Percentiles rank a stretch among this genome's conserved stretches.
Conservation (phyloP, 176 grass and related monocot genomes). For the Musa troglodytarum region DNA sequence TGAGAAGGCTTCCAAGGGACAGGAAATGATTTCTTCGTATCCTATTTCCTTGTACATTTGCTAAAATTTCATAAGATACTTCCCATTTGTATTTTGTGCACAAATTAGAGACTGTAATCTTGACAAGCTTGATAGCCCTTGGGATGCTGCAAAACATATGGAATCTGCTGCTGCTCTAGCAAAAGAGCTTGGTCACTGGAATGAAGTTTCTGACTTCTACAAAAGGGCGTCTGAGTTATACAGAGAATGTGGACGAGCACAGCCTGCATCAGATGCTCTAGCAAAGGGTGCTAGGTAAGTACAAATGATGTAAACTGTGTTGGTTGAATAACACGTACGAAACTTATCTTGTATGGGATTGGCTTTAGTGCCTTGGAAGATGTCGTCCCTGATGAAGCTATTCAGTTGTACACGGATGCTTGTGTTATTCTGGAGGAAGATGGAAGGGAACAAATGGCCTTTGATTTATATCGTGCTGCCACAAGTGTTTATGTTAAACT, state of each 20-base stretch:
- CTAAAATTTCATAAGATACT: constrained; percentile 2
- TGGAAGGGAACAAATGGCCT: constrained; percentile 96
- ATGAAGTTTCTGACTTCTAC: constrained; percentile 78
- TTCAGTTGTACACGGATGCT: constrained; percentile 80
- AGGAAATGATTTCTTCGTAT: constrained; percentile 99
- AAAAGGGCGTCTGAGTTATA: constrained; percentile 90
- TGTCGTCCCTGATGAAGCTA: constrained; percentile 60
- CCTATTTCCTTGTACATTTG: constrained; percentile 22
- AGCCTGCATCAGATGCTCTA: constrained; percentile 97
- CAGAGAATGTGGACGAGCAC: constrained; percentile 76
- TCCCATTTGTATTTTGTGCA: constrained; percentile 21
- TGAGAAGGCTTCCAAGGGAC: constrained; percentile 98
- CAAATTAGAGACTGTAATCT: constrained; percentile 21
- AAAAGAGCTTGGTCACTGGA: constrained; percentile 78
- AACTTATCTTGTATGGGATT: constrained; percentile 21
- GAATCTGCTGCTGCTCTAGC: constrained; percentile 88
- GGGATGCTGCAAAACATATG: constrained; percentile 99
- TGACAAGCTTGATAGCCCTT: constrained; percentile 59
- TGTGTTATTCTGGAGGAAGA: constrained; percentile 82
- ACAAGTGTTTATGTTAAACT: constrained; percentile 65
- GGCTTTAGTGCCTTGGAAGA: constrained; percentile 76
- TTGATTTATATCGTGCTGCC: constrained; percentile 78
- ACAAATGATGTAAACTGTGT: background rate
- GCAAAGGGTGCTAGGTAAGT: constrained; percentile 86
- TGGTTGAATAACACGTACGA: constrained; percentile 2